Base-by-base conservation (phyloP, 108 stramenopile genomes). In the Mediolabrus comicus region DNA sequence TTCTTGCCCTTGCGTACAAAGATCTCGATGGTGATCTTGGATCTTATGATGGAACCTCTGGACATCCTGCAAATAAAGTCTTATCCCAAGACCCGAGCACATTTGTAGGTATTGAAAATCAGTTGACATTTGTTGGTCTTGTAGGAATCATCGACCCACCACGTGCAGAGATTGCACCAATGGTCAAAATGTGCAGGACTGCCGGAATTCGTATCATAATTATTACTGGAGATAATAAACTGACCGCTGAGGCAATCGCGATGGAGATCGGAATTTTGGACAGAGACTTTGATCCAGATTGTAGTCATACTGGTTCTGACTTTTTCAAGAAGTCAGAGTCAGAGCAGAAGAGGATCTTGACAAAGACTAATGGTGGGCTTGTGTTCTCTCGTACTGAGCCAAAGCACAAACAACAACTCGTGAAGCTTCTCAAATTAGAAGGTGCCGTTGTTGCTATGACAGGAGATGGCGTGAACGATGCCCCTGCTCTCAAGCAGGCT, bases 381-480 rank as follows among this genome's bases (percentile, higher is more conserved):
- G 79, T 69, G 8, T 83, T 86, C 53, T 76, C 75, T 33, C 84
- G 95, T 49, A 84, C 94, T 22, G 85, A 86, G 60, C 95, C 97
- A 12, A 79, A 67, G 39, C 88, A 96, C 73, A 97, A 97, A 82
- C 92, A 90, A 56, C 65, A 74, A 27, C 71, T 86, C 27, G 92
- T 97, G 34, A 81, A 87, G 63, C 67, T 87, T 53, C 67, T 95
- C 41, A 86, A 93, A 87, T 59, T 80, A 69, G 69, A 69, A 19
- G 88, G 84, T 31, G 77, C 86, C 57, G 87, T 96, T 17, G 84
- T 90, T 53, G 95, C 94, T 28, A 93, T 97, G 92, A 97, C 97
- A 13, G 98, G 96, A 4, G 97, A 97, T 69, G 97, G 98, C 17
- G 94, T 95, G 25, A 98, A 98, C 68, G 98, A 98, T 82, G 97